Evolutionary conservation across 2,329 filamentous ascomycete species (phyloP).

Genomic region (Alternaria atra): DNA sequence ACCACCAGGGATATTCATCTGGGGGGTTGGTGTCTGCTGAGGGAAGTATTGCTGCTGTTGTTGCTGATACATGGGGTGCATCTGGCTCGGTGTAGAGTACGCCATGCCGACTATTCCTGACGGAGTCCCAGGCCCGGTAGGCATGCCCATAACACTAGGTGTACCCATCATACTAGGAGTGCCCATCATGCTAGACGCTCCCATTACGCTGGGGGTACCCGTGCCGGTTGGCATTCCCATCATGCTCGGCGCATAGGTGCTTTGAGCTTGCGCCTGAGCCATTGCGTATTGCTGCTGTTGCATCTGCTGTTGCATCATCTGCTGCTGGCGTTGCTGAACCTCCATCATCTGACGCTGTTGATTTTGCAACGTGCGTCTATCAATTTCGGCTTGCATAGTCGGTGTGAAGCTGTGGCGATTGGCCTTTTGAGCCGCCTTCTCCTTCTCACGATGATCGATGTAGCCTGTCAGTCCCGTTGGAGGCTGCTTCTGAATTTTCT

Average conservation of each 20-base stretch:
- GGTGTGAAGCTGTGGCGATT: slow-evolving; percentile 38
- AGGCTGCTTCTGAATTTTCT: slow-evolving; percentile 52
- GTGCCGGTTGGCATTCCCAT: slow-evolving; percentile 29
- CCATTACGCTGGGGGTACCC: slow-evolving; percentile 33
- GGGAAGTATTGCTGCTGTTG: slow-evolving; percentile 42
- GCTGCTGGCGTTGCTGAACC: slow-evolving; percentile 34
- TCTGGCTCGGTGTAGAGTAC: slow-evolving; percentile 39
- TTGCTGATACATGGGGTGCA: slow-evolving; percentile 38
- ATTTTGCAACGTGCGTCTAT: slow-evolving; percentile 43
- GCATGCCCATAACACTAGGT: slow-evolving; percentile 28
- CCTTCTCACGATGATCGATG: slow-evolving; percentile 81
- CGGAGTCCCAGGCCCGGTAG: slow-evolving; percentile 22
- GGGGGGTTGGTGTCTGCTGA: slow-evolving; percentile 38
- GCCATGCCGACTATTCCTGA: slow-evolving; percentile 34
- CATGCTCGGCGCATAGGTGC: slow-evolving; percentile 33
- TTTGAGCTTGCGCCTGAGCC: slow-evolving; percentile 22
- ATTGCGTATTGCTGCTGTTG: slow-evolving; percentile 36
- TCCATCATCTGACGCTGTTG: slow-evolving; percentile 41
- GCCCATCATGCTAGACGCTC: slow-evolving; percentile 34
- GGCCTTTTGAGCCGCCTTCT: slow-evolving; percentile 61
- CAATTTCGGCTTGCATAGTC: slow-evolving; percentile 49
- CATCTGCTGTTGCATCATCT: slow-evolving; percentile 39
- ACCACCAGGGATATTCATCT: slow-evolving; percentile 37
- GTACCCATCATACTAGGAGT: slow-evolving; percentile 38
- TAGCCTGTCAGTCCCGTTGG: slow-evolving; percentile 74